Evolutionary conservation across 1,284 basidiomycete species (phyloP), one percentile per base, ranked within the genome.

Genomic region (Trichosporon sp.): DNA sequence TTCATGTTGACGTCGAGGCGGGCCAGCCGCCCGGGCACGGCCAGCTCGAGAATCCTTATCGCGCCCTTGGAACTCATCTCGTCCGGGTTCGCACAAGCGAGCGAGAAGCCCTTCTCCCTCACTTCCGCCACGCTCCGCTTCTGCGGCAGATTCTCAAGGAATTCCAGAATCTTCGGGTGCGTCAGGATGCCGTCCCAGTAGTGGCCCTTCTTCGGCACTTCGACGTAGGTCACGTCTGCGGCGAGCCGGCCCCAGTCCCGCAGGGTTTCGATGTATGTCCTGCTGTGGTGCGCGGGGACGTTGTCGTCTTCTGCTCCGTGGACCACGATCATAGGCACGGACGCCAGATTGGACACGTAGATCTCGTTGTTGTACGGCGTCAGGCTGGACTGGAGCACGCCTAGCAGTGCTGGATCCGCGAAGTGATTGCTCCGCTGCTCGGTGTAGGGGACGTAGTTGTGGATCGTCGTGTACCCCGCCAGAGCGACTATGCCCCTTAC

Each of bases 341-440:
- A 86, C 33, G 86, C 83, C 1, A 86, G 86, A 25, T 95, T 95
- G 5, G 88, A 86, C 9, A 91, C 73, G 79, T 91, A 89, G 8
- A 95, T 77, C 71, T 95, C 91, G 74, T 95, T 92, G 76, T 94
- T 89, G 73, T 92, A 92, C 9, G 88, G 86, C 0, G 88, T 87
- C 33, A 93, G 81, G 0, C 89, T 85, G 0, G 87, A 83, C 61
- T 88, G 85, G 3, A 95, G 83, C 32, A 95, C 84, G 1, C 87
- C 85, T 34, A 86, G 84, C 33, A 92, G 80, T 0, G 82, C 75
- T 0, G 92, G 91, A 74, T 95, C 92, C 19, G 88, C 83, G 75
- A 85, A 91, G 73, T 91, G 91, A 1, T 84, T 83, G 63, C 74
- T 37, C n/a, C 37, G 52, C 37, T 13, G 13, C 40, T 49, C 54